These are phyloP conservation scores for Berkeleyomyces rouxiae DNA, from an alignment of 2,329 filamentous ascomycete species.

Conservation along the genomic window DNA sequence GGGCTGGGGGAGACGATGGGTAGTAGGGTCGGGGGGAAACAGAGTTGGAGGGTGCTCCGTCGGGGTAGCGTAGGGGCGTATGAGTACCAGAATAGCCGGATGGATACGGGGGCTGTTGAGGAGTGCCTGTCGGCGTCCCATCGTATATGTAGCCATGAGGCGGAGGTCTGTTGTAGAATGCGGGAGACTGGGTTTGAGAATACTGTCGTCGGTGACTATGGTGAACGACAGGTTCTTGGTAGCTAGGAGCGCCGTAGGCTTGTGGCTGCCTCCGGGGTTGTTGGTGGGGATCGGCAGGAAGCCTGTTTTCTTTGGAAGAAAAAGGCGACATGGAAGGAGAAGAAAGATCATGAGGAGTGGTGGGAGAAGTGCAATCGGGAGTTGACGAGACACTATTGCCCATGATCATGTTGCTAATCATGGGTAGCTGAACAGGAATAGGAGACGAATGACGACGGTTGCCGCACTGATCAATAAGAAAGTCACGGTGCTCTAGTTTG, in stretches of 20 bases:
- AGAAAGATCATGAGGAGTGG: not conserved
- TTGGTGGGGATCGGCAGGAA: not conserved
- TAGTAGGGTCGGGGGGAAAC: not conserved
- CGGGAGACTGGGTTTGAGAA: not conserved
- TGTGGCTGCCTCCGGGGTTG: not conserved
- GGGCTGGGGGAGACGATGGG: not conserved
- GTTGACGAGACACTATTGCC: not conserved
- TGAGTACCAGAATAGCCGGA: not conserved
- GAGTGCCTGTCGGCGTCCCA: not conserved
- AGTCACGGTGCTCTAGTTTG: not conserved
- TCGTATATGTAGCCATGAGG: not conserved
- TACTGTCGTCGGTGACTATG: not conserved
- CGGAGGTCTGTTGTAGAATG: not conserved
- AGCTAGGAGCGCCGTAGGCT: not conserved
- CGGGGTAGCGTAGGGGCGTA: not conserved
- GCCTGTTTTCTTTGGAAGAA: not conserved
- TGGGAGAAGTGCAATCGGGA: not conserved
- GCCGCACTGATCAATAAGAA: slow-evolving; percentile 9
- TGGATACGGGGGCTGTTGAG: not conserved
- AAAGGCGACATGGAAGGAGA: not conserved
- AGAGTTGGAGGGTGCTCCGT: not conserved
- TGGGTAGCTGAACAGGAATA: not conserved
- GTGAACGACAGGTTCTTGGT: not conserved
- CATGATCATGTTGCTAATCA: not conserved
- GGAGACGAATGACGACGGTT: slow-evolving; percentile 1